phyloP scores from a whole-genome alignment of 257 asterid genomes.

The Echium plantagineum region DNA sequence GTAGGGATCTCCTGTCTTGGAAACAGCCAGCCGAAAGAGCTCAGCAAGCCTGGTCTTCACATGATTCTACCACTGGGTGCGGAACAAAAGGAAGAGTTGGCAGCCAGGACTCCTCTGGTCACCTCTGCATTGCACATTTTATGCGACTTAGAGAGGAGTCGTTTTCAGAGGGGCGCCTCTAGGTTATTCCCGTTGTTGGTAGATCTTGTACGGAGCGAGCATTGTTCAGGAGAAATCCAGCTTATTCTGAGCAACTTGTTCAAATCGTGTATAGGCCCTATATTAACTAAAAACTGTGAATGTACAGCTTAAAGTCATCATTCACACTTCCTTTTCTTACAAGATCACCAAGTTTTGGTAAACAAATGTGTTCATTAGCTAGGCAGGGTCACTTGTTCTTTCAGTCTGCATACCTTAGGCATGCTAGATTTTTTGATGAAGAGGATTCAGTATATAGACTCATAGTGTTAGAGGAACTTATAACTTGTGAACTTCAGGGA shows the following conservation, averaged over 20 bases:
- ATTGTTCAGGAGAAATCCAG: constrained; percentile 76
- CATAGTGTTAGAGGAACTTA: neutral
- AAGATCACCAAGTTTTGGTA: neutral
- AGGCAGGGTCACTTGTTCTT: neutral
- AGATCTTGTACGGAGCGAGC: constrained; percentile 90
- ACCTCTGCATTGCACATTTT: constrained; percentile 49
- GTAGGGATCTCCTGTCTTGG: constrained; percentile 60
- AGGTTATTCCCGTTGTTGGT: constrained; percentile 60
- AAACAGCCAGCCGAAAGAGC: constrained; percentile 17
- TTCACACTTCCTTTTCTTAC: constrained; percentile 32
- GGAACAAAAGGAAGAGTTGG: constrained; percentile 86
- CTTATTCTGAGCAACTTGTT: constrained; percentile 55
- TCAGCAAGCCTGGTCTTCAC: constrained; percentile 21
- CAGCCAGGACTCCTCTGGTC: constrained; percentile 67
- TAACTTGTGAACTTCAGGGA: too few relatives aligned
- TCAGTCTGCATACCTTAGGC: neutral
- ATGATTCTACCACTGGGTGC: constrained; percentile 41
- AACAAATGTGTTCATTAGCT: neutral
- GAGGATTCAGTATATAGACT: neutral
- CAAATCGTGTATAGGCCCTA: constrained; percentile 60
- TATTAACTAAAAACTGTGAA: constrained; percentile 30
- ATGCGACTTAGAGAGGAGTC: constrained; percentile 42
- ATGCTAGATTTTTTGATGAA: neutral
- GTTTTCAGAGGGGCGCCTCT: constrained; percentile 42
- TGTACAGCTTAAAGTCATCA: neutral